These are phyloP conservation scores for Blastobotrys ciferrii DNA, from an alignment of 1,139 yeast genomes.

Conservation along the genomic window DNA sequence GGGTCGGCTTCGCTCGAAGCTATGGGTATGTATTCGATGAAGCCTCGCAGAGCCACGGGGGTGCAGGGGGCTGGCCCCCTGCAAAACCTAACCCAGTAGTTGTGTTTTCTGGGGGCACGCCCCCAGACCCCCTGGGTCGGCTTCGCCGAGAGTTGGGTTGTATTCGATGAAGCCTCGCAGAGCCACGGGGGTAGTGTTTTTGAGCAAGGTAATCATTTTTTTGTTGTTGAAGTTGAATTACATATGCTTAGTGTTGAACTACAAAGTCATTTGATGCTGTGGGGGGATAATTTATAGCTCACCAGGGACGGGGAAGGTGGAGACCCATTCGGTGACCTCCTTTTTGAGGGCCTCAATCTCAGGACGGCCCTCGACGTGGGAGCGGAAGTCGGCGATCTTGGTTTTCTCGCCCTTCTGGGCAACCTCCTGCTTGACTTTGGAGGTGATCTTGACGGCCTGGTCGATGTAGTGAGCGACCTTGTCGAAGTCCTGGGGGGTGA, in stretches of 20 bases:
- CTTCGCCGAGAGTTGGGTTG: no score
- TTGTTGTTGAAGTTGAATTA: background rate
- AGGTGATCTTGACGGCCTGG: constrained; percentile 76
- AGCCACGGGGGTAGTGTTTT: no score
- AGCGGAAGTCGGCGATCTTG: constrained; percentile 91
- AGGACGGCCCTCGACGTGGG: constrained; percentile 64
- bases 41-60: no score
- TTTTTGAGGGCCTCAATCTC: constrained; percentile 66
- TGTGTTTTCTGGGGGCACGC: no score
- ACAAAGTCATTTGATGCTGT: background rate
- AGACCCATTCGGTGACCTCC: constrained; percentile 90
- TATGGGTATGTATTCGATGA: no score
- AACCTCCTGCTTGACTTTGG: constrained; percentile 61
- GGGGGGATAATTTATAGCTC: constrained; percentile 17
- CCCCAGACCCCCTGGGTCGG: no score
- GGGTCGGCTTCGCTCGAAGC: no score
- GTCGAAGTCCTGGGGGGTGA: constrained; percentile 80
- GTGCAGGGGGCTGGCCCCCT: no score
- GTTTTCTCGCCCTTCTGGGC: constrained; percentile 81
- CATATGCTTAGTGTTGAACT: background rate
- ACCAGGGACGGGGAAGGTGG: constrained; percentile 84
- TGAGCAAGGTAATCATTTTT: background rate
- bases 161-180: no score
- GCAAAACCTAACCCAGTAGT: no score
- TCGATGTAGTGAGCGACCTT: constrained; percentile 83